Percentiles rank a stretch among this genome's conserved stretches.
These are phyloP conservation scores for Dothistroma pini DNA, from an alignment of 2,329 filamentous ascomycete species.

Conservation along the genomic window DNA sequence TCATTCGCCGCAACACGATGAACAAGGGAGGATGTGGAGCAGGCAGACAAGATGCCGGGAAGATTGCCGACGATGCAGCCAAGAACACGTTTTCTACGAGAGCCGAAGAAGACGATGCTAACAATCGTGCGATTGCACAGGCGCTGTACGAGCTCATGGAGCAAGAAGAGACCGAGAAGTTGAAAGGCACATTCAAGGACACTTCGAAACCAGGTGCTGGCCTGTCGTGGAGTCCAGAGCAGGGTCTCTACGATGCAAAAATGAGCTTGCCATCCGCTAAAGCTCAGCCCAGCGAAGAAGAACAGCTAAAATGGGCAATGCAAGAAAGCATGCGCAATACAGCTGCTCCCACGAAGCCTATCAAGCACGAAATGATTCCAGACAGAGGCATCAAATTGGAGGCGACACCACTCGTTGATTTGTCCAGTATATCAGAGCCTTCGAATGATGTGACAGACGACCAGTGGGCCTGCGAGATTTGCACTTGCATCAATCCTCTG, in stretches of 20 bases:
- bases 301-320: slow-evolving; percentile 38
- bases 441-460: slow-evolving; percentile 22
- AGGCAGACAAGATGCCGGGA: slow-evolving; percentile 61
- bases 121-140: slow-evolving; percentile 80
- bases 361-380: slow-evolving; percentile 11
- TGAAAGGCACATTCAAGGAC: slow-evolving; percentile 54
- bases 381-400: slow-evolving; percentile 7
- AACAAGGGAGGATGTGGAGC: slow-evolving; percentile 70
- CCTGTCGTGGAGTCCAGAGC: slow-evolving; percentile 36
- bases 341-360: slow-evolving; percentile 7
- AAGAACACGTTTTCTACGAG: slow-evolving; percentile 74
- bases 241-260: slow-evolving; percentile 34
- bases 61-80: slow-evolving; percentile 64
- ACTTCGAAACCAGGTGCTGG: slow-evolving; percentile 52
- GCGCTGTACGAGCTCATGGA: slow-evolving; percentile 84
- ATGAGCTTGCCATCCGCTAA: slow-evolving; percentile 8
- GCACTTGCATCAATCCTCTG: slow-evolving; percentile 60
- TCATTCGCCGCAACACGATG: slow-evolving; percentile 61
- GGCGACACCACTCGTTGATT: slow-evolving; percentile 14
- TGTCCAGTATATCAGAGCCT: slow-evolving; percentile 35
- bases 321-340: slow-evolving; percentile 28
- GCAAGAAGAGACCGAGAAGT: slow-evolving; percentile 60
- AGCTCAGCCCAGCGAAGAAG: slow-evolving; percentile 32
- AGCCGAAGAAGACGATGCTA: slow-evolving; percentile 84
- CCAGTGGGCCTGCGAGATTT: slow-evolving; percentile 58